Conservation (phyloP, 2,329 filamentous ascomycete genomes). For the Hymenoscyphus scutula region DNA sequence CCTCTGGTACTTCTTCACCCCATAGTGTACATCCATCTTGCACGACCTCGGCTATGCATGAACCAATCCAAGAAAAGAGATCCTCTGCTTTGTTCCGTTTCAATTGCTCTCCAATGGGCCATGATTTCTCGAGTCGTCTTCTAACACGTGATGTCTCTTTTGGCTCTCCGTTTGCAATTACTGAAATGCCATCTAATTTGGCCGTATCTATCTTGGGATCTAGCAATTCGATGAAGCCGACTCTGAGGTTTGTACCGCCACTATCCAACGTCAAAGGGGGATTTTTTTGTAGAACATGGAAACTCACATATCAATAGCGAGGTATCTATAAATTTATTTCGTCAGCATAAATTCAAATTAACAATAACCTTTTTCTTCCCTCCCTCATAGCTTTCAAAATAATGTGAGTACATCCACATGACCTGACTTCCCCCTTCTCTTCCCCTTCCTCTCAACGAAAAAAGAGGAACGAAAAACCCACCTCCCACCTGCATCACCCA, state of each 20-base stretch:
- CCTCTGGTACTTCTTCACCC: slow-evolving; percentile 38
- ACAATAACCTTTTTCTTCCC: neutral
- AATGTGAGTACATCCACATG: slow-evolving; percentile 9
- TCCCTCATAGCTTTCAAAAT: neutral
- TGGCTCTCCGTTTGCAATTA: slow-evolving; percentile 4
- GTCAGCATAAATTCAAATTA: slow-evolving; percentile 18
- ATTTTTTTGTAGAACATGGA: slow-evolving; percentile 4
- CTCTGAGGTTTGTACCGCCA: slow-evolving; percentile 67
- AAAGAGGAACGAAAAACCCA: slow-evolving; percentile 20
- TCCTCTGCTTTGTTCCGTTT: slow-evolving; percentile 73
- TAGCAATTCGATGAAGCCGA: slow-evolving; percentile 63
- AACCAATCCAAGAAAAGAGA: slow-evolving; percentile 78
- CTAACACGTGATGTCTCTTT: slow-evolving; percentile 23
- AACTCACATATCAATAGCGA: slow-evolving; percentile 64
- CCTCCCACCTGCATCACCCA: slow-evolving; percentile 49
- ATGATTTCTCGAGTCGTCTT: slow-evolving; percentile 64
- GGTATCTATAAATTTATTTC: slow-evolving; percentile 48
- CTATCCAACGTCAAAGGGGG: slow-evolving; percentile 42
- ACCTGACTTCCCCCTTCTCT: neutral
- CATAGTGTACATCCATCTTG: slow-evolving; percentile 51
- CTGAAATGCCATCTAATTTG: slow-evolving; percentile 2
- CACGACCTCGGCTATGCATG: slow-evolving; percentile 72
- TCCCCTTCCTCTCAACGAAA: neutral
- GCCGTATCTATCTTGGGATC: slow-evolving; percentile 29
- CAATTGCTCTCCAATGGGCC: slow-evolving; percentile 71